Conservation (phyloP, 2,329 filamentous ascomycete species). For the Stagonosporopsis tanaceti region DNA sequence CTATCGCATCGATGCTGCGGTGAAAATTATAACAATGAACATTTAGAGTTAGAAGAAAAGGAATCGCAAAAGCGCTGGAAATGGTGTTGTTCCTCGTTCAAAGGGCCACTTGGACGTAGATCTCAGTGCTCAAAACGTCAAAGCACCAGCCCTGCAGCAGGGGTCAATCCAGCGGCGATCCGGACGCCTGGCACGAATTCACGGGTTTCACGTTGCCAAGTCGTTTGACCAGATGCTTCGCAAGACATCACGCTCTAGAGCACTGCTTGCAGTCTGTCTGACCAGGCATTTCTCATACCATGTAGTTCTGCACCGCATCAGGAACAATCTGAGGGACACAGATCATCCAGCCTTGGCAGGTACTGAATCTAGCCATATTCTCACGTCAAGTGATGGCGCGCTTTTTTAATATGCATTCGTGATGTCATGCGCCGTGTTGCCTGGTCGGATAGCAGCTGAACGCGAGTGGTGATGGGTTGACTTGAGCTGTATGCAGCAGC, state of each 20-base stretch:
- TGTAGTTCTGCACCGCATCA: conserved; percentile 5
- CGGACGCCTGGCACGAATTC: conserved; percentile 14
- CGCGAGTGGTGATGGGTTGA: background rate
- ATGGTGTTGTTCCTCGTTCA: conserved; percentile 21
- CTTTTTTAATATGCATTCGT: conserved; percentile 11
- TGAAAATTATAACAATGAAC: conserved; percentile 11
- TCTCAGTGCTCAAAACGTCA: conserved; percentile 31
- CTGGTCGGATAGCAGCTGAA: conserved; percentile 4
- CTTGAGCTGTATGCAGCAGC: background rate
- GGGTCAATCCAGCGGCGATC: conserved; percentile 23
- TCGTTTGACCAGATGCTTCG: conserved; percentile 12
- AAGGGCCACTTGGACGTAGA: conserved; percentile 26
- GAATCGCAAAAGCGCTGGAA: conserved; percentile 7
- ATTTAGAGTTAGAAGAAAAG: conserved; percentile 14
- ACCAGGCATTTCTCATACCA: background rate
- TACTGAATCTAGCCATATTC: conserved; percentile 13
- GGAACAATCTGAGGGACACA: conserved; percentile 9
- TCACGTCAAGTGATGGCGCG: conserved; percentile 22
- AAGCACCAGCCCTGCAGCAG: conserved; percentile 28
- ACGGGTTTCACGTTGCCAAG: conserved; percentile 22
- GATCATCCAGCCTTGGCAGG: conserved; percentile 29
- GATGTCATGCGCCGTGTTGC: conserved; percentile 16
- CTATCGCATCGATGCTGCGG: conserved; percentile 37
- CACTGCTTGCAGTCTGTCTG: conserved; percentile 15
- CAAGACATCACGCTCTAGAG: background rate